phyloP scores from a whole-genome alignment of 2,329 filamentous ascomycete genomes.

The Pseudocercospora fuligena region DNA sequence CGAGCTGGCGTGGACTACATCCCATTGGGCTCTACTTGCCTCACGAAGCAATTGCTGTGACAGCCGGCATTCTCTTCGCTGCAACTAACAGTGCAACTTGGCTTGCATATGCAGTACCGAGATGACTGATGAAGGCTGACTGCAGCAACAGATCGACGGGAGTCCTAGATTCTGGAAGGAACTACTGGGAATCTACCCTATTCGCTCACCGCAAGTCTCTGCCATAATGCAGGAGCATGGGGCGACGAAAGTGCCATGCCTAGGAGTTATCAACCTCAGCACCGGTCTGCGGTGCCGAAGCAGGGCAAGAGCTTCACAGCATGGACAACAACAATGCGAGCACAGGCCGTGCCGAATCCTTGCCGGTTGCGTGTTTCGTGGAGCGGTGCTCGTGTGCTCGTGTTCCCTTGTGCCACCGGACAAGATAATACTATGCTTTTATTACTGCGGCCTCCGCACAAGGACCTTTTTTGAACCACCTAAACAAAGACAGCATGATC shows the following conservation, averaged over 20 bases:
- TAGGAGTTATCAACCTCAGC: neutral
- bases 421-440: neutral
- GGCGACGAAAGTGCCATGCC: neutral
- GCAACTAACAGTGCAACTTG: neutral
- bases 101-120: constrained; percentile 5
- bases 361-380: neutral
- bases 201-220: constrained; percentile 3
- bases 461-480: neutral
- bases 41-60: neutral
- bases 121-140: neutral
- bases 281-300: neutral
- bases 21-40: neutral
- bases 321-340: neutral
- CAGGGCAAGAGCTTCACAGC: neutral
- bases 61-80: constrained; percentile 1
- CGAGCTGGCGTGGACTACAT: neutral
- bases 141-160: constrained; percentile 2
- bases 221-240: constrained; percentile 4
- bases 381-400: neutral
- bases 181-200: neutral
- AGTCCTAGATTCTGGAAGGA: neutral
- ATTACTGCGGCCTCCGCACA: neutral
- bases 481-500: neutral
- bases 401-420: neutral
- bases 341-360: neutral